These are phyloP conservation scores for Comarum palustre DNA, from an alignment of 306 rosid species.

Conservation along the genomic window DNA sequence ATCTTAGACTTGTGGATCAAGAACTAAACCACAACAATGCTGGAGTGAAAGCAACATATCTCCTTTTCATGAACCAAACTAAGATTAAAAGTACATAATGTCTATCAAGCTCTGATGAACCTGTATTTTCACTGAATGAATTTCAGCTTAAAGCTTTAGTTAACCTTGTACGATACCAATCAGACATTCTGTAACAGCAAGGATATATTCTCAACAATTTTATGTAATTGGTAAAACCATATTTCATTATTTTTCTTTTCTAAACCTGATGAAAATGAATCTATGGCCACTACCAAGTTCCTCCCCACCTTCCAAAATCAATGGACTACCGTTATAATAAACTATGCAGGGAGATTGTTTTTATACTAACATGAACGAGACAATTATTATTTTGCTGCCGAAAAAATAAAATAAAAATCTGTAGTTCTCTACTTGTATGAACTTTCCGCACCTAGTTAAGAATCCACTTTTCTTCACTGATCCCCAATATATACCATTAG, in stretches of 20 bases:
- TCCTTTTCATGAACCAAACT: neutral
- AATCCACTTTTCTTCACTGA: neutral
- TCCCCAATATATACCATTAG: neutral
- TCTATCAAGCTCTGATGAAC: too few species aligned
- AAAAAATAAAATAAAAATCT: neutral
- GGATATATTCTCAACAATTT: neutral
- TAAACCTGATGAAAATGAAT: neutral
- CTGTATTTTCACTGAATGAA: neutral
- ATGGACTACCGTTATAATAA: neutral
- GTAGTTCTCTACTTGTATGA: conserved; percentile 6
- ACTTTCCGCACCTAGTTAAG: neutral
- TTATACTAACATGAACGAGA: neutral
- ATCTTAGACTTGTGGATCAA: neutral
- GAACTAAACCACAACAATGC: neutral
- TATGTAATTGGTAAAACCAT: neutral
- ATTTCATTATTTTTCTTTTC: neutral
- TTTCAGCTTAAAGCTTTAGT: neutral
- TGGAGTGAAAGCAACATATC: neutral
- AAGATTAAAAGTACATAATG: neutral
- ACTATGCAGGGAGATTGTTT: neutral
- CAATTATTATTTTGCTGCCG: neutral
- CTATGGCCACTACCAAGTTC: neutral
- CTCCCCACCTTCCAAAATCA: conserved; percentile 2
- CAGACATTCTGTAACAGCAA: neutral
- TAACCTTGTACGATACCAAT: neutral